These are phyloP conservation scores for Oryza nivara DNA, from an alignment of 176 grass and related monocot species.

Conservation along the genomic window DNA sequence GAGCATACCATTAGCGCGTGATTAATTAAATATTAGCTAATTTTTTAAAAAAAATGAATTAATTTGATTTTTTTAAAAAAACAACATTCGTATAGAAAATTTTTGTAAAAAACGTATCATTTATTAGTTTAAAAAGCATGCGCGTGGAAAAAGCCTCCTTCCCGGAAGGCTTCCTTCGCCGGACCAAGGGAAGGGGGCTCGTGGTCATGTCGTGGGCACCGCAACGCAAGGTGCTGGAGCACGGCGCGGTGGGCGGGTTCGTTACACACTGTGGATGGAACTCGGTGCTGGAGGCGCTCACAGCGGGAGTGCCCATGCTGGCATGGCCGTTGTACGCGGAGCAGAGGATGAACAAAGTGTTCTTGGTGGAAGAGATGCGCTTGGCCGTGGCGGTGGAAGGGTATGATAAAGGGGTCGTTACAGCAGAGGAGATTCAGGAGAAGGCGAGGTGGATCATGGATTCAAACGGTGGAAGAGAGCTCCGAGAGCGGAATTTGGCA, in stretches of 20 bases:
- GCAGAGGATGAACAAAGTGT: slow-evolving; percentile 61
- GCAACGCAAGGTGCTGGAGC: slow-evolving; percentile 40
- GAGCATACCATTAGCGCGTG: no score
- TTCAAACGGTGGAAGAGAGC: slow-evolving; percentile 20
- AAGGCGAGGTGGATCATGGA: slow-evolving; percentile 51
- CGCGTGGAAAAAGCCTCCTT: neutral
- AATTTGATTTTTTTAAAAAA: no score
- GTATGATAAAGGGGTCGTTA: slow-evolving; percentile 45
- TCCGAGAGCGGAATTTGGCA: neutral
- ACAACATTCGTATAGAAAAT: neutral
- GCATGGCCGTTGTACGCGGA: slow-evolving; percentile 57
- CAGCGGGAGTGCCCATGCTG: slow-evolving; percentile 41
- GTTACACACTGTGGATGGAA: slow-evolving; percentile 50
- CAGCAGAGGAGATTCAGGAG: slow-evolving; percentile 41
- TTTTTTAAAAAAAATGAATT: no score
- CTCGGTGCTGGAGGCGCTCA: slow-evolving; percentile 48
- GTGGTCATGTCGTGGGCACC: slow-evolving; percentile 51
- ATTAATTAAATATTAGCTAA: no score
- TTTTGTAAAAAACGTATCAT: no score
- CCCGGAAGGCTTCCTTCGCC: neutral
- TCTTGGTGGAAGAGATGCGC: slow-evolving; percentile 21
- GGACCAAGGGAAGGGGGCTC: slow-evolving; percentile 37
- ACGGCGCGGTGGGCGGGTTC: slow-evolving; percentile 40
- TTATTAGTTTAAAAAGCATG: no score
- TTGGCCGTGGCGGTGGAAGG: slow-evolving; percentile 34